Evolutionary conservation across 2,329 filamentous ascomycete genomes (phyloP), one percentile per base, ranked within the genome.

Genomic region (Diaporthe vexans): DNA sequence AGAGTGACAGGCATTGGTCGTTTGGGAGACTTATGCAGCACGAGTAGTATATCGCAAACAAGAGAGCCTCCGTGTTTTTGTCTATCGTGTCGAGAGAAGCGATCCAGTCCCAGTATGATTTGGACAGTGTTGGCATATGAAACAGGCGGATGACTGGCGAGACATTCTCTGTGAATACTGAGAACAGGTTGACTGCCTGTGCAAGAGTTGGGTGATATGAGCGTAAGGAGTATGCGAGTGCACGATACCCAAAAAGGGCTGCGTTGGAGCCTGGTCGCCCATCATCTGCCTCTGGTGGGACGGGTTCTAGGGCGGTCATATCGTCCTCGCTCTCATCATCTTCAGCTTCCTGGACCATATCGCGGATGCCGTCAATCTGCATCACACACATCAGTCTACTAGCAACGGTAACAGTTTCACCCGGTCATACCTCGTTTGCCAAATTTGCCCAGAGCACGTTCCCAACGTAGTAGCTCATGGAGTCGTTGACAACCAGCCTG

Each of bases 11-110:
- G 69, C 76, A 73, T 7, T 90, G 88, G 0, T 88, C 87, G 3
- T 88, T 85, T 3, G 88, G 85, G 86, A 90, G 87, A 0, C 88
- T 89, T 0, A 84, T 85, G 4, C 90, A 80, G 0, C 88, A 85
- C 0, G 87, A 84, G 75, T 89, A 90, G 79, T 89, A 90, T 11
- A 91, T 88, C 0, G 88, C 83, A 76, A 91, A 90, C 10, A 80
- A n/a, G 15, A 80, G 77, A 4, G 79, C 74, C 21, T 78, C 76
- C 6, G 69, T 76, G 26, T 78, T 74, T 46, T 74, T 75, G 17
- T 78, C 76, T 15, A 79, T 48, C 0, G 76, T 72, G 1, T 58
- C 58, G 3, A 75, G 69, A 1, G 77, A 76, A 8, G 76, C 74
- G 9, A 81, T 76, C 2, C 79, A 74, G 7, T 78, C 69, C 77